Percentiles rank a stretch among this genome's conserved stretches.
phyloP scores from a whole-genome alignment of 2,329 filamentous ascomycete genomes.

The Whalleya microplaca region DNA sequence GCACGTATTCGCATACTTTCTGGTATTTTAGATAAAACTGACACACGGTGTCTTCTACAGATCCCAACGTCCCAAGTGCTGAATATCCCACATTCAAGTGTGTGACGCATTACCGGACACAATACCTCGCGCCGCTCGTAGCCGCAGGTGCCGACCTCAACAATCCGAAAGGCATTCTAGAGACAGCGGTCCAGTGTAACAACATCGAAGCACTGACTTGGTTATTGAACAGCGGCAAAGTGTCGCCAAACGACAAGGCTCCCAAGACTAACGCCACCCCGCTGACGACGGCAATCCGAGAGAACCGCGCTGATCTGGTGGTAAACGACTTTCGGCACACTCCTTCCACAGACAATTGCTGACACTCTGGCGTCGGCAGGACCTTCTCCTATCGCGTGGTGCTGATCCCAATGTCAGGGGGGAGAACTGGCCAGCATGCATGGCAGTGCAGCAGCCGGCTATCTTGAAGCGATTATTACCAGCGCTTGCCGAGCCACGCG shows the following conservation, averaged over 20 bases:
- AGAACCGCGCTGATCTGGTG: slow-evolving; percentile 62
- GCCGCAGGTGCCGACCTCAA: slow-evolving; percentile 63
- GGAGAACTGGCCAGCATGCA: slow-evolving; percentile 71
- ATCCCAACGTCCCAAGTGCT: slow-evolving; percentile 64
- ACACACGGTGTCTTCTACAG: slow-evolving; percentile 24
- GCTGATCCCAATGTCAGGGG: slow-evolving; percentile 66
- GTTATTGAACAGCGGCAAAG: slow-evolving; percentile 59
- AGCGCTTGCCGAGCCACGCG: slow-evolving; percentile 59
- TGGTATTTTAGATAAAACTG: too few relatives aligned
- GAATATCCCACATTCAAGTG: slow-evolving; percentile 72
- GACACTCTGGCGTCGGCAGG: slow-evolving; percentile 3
- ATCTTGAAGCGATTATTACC: slow-evolving; percentile 64
- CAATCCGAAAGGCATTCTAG: slow-evolving; percentile 66
- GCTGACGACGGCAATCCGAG: slow-evolving; percentile 67
- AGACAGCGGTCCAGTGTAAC: slow-evolving; percentile 65
- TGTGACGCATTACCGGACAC: slow-evolving; percentile 65
- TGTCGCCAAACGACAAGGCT: slow-evolving; percentile 63
- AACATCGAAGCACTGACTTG: slow-evolving; percentile 63
- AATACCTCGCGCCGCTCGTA: slow-evolving; percentile 62
- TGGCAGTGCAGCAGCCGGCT: slow-evolving; percentile 65
- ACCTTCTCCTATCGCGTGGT: slow-evolving; percentile 37
- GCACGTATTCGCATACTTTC: too few relatives aligned
- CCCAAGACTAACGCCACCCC: slow-evolving; percentile 60
- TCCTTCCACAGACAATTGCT: neutral
- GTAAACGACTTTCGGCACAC: slow-evolving; percentile 42